Conservation (phyloP, 331 rosid species). For the Dryas integrifolia region DNA sequence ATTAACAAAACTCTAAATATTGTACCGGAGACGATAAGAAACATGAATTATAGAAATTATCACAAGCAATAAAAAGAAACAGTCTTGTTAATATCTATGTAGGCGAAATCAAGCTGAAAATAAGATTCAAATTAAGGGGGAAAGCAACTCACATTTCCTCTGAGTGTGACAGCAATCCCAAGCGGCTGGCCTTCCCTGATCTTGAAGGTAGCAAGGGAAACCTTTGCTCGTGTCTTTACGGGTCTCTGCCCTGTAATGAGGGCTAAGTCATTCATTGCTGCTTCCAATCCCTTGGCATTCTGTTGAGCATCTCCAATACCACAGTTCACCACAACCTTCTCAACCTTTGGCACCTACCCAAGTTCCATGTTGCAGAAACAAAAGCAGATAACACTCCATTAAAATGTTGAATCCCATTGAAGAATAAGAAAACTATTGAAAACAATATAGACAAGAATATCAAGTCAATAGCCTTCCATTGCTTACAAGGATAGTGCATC, state of each 20-base stretch:
- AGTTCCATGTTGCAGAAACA: constrained; percentile 26
- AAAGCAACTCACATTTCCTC: constrained; percentile 72
- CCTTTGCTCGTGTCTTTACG: constrained; percentile 80
- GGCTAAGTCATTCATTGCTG: constrained; percentile 82
- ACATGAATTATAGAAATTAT: neutral
- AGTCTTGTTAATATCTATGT: neutral
- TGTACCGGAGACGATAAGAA: neutral
- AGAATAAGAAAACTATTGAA: neutral
- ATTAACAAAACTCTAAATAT: neutral
- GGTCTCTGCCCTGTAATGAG: constrained; percentile 88
- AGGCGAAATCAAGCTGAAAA: neutral
- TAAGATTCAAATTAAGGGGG: constrained; percentile 1
- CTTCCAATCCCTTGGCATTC: constrained; percentile 90
- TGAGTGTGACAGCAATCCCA: constrained; percentile 89
- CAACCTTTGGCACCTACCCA: constrained; percentile 80
- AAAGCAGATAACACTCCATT: neutral
- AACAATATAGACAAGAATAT: neutral
- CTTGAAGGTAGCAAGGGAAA: constrained; percentile 83
- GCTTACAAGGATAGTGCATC: neutral
- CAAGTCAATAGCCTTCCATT: neutral
- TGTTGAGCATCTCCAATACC: constrained; percentile 99
- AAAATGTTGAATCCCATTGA: neutral
- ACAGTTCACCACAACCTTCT: constrained; percentile 89
- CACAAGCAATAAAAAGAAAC: neutral
- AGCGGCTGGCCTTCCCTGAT: constrained; percentile 98